These are phyloP conservation scores for Lachnellula subtilissima DNA, from an alignment of 2,329 filamentous ascomycete genomes.

Conservation along the genomic window DNA sequence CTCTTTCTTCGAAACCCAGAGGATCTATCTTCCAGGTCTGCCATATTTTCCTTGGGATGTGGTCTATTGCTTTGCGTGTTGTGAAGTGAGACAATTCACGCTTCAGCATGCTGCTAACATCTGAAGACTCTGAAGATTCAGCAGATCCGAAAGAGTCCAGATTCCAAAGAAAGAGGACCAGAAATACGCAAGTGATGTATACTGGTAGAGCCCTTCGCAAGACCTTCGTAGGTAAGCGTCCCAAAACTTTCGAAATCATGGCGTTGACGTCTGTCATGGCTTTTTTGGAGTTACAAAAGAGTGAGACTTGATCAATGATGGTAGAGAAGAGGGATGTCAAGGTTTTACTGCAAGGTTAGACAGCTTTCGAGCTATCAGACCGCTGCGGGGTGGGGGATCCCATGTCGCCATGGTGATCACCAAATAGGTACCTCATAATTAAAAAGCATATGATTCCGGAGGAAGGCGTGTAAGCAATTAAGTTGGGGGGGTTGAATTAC, in stretches of 20 bases:
- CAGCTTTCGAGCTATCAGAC: background rate
- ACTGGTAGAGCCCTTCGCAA: slow-evolving; percentile 5
- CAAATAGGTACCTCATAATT: background rate
- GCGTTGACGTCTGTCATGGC: slow-evolving; percentile 3
- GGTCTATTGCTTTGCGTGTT: background rate
- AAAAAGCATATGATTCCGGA: background rate
- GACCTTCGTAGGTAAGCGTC: slow-evolving; percentile 4
- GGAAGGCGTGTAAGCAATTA: background rate
- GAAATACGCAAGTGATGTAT: slow-evolving; percentile 7
- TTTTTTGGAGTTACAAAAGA: background rate
- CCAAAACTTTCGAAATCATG: slow-evolving; percentile 2
- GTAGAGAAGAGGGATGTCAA: background rate
- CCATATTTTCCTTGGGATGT: slow-evolving; percentile 67
- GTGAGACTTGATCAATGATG: background rate
- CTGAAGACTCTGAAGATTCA: background rate
- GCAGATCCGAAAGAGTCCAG: background rate
- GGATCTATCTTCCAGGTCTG: slow-evolving; percentile 72
- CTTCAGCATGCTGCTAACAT: background rate
- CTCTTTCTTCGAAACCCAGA: slow-evolving; percentile 59
- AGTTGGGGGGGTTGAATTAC: background rate
- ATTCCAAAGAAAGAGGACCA: slow-evolving; percentile 8
- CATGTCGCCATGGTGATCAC: background rate
- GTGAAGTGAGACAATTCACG: background rate
- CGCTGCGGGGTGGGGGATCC: background rate
- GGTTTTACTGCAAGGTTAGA: background rate